Evolutionary conservation across 2,329 filamentous ascomycete genomes (phyloP).

Genomic region (Sporothrix mexicana): DNA sequence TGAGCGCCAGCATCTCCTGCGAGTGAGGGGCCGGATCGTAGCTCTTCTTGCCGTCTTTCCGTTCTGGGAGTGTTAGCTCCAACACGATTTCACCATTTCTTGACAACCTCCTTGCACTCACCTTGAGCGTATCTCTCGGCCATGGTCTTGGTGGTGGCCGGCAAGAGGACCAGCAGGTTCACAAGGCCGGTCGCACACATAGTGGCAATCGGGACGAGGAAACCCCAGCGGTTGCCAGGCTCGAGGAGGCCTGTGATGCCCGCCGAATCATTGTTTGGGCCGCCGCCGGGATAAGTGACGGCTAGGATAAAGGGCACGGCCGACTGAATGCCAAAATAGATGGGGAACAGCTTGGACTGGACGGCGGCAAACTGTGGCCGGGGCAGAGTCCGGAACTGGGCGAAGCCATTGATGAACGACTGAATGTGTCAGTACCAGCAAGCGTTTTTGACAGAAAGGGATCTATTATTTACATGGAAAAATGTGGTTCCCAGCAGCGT

Average conservation of each 20-base stretch:
- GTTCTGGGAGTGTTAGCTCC: constrained; percentile 56
- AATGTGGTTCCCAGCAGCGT: constrained; percentile 84
- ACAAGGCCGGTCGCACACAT: constrained; percentile 73
- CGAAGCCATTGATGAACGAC: constrained; percentile 75
- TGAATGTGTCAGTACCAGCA: neutral
- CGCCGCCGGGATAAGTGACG: constrained; percentile 75
- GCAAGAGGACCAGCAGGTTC: constrained; percentile 75
- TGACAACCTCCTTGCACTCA: no score
- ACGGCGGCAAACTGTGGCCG: constrained; percentile 81
- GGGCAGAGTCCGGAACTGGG: constrained; percentile 77
- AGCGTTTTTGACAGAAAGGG: neutral
- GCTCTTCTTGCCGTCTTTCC: constrained; percentile 85
- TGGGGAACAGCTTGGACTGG: constrained; percentile 80
- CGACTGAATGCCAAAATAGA: constrained; percentile 88
- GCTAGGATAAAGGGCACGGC: constrained; percentile 73
- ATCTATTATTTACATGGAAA: constrained; percentile 70
- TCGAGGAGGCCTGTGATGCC: constrained; percentile 64
- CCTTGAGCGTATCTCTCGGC: constrained; percentile 78
- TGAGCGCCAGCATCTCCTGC: constrained; percentile 79
- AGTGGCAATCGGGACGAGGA: constrained; percentile 70
- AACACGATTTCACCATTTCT: no score
- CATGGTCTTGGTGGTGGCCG: constrained; percentile 77
- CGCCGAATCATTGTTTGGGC: constrained; percentile 46
- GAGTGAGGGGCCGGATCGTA: constrained; percentile 81
- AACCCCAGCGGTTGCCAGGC: constrained; percentile 65